Evolutionary conservation across 495 filamentous ascomycete genomes (phyloP), one percentile per base, ranked within the genome.

Genomic region (Penicillium fimorum): DNA sequence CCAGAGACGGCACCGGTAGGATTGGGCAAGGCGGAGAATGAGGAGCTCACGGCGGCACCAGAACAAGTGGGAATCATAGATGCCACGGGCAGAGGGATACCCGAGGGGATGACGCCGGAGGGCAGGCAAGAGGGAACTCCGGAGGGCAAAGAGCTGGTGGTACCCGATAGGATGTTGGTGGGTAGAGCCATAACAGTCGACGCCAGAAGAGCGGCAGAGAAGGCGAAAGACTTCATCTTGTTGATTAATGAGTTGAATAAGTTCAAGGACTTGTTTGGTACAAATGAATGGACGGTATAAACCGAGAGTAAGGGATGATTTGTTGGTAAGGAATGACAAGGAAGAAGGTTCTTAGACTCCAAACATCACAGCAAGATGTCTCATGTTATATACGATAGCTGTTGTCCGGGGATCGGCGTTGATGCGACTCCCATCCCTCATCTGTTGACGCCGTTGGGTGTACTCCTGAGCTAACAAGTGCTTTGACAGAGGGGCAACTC

Each of bases 251-350:
- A 62, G 52, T 62, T 56, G 56, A 55, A 56, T 42, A 20, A 55
- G 47, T 44, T 50, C 40, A 51, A 51, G 53, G 60, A 56, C 57
- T 51, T 41, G 53, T 38, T n/a, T 38, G 6, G 15, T 38, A 17
- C 4, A 48, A 65, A 68, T 37, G 65, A 68, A 59, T 66, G 66
- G 66, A 68, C 63, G 60, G 60, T 68, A 64, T 58, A 24, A 45
- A 66, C 57, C 60, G 53, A 56, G 27, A 41, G 29, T 42, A 66
- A 66, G 10, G 60, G 64, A 47, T 47, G 63, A 64, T 58, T 60
- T 57, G 45, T 45, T 49, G 24, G 25, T 40, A 62, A 59, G 50
- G 56, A 58, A 58, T 48, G 45, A 53, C 49, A 48, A 49, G 51
- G 48, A 51, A 58, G 57, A 56, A 54, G 55, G 27, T 59, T 63